Evolutionary conservation across 2,329 filamentous ascomycete species (phyloP), one percentile per base, ranked within the genome.

Genomic region (Aspergillus fumigatiaffinis): DNA sequence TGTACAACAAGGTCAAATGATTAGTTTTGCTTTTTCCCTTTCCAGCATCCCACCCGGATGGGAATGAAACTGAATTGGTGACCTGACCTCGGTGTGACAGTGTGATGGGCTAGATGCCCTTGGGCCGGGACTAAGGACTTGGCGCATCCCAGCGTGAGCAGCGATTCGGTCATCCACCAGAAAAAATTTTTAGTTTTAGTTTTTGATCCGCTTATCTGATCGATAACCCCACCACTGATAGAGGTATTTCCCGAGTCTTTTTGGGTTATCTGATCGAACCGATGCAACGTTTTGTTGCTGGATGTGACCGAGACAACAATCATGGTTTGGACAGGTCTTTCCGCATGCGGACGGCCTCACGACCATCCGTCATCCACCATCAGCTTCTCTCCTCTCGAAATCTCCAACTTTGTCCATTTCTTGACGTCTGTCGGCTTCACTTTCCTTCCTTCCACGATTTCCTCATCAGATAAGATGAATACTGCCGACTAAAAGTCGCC

Each of bases 381-480:
- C 44, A 17, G 6, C 21, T 3, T 47, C 12, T 47, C 23, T 8
- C 12, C 5, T 14, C 44, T 46, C 3, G 14, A 44, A 5, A 7
- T 1, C 10, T 44, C 21, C 10, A 9, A 23, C n/a, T 21, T 47
- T 26, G 1, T 14, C 10, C 21, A 47, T 5, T 26, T 47, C 44
- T 23, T 47, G 3, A 17, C 9, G 41, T 2, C 2, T 23, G 6
- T 44, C n/a, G 10, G 20, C 41, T 44, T 44, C n/a, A 20, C 1
- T 20, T 20, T 20, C 8, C 6, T 44, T 20, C 4, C 6, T 21
- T 29, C 21, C 32, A 7, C 17, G 0, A 38, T 38, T 38, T 6
- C 2, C 32, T 17, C 55, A 57, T 57, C 55, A 44, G 51, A 57
- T 51, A 53, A 57, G 55, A 57, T 57, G 51, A 42, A n/a, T 3